These are phyloP conservation scores for Cladosporium colombiae DNA, from an alignment of 2,329 filamentous ascomycete genomes.

Conservation along the genomic window DNA sequence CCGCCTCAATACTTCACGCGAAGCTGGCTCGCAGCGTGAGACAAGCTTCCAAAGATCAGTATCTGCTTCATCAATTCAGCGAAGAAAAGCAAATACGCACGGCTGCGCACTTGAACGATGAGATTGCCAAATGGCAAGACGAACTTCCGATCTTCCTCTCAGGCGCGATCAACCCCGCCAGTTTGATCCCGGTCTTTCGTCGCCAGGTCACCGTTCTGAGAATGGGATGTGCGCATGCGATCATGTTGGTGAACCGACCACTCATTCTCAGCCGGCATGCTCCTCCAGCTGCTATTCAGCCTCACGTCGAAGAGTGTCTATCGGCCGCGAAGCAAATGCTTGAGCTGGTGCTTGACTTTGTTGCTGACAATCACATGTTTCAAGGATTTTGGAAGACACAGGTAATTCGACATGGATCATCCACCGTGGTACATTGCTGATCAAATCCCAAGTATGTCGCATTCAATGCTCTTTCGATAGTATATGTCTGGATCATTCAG, in stretches of 20 bases:
- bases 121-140: slow-evolving; percentile 49
- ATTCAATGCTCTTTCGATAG: slow-evolving; percentile 56
- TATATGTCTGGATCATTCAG: slow-evolving; percentile 58
- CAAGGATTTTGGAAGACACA: slow-evolving; percentile 53
- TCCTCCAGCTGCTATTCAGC: slow-evolving; percentile 30
- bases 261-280: slow-evolving; percentile 48
- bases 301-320: slow-evolving; percentile 49
- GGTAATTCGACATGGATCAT: neutral
- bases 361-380: slow-evolving; percentile 44
- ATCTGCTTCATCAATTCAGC: slow-evolving; percentile 24
- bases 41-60: slow-evolving; percentile 34
- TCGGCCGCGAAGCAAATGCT: slow-evolving; percentile 50
- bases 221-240: slow-evolving; percentile 57
- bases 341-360: slow-evolving; percentile 47
- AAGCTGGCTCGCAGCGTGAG: slow-evolving; percentile 34
- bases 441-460: slow-evolving; percentile 51
- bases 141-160: slow-evolving; percentile 48
- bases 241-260: slow-evolving; percentile 58
- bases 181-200: slow-evolving; percentile 52
- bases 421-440: neutral
- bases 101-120: slow-evolving; percentile 44
- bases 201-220: slow-evolving; percentile 57
- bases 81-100: slow-evolving; percentile 29
- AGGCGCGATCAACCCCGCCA: slow-evolving; percentile 45
- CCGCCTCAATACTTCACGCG: slow-evolving; percentile 35